Conservation (phyloP, 257 asterid species). For the Avicennia marina region DNA sequence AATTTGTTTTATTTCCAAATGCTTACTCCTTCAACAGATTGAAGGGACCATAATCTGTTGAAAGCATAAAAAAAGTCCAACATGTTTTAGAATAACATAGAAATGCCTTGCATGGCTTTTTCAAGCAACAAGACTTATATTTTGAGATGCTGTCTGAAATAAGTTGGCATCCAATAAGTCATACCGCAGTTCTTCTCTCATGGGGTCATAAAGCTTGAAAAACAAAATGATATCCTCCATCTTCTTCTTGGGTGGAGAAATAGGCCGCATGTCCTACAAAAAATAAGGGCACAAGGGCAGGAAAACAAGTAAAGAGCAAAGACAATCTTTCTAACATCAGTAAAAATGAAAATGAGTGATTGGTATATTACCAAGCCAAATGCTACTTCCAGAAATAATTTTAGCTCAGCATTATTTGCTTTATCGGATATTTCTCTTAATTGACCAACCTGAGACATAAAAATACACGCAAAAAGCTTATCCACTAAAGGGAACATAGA, state of each 20-base stretch:
- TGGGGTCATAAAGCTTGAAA: conserved; percentile 87
- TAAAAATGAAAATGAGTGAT: conserved; percentile 9
- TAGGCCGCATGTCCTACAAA: conserved; percentile 58
- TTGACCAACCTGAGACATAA: conserved; percentile 66
- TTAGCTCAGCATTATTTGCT: conserved; percentile 76
- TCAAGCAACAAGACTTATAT: neutral
- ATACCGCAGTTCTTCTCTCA: conserved; percentile 88
- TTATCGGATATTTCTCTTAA: conserved; percentile 80
- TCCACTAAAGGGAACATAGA: neutral
- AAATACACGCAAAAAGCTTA: conserved; percentile 6
- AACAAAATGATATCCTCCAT: conserved; percentile 85
- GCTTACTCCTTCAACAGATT: no score
- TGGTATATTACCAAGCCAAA: conserved; percentile 55
- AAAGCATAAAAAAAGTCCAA: no score
- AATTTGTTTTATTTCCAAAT: neutral
- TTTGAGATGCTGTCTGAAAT: no score
- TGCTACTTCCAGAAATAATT: conserved; percentile 79
- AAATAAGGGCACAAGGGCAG: conserved; percentile 2
- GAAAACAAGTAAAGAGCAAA: conserved; percentile 8
- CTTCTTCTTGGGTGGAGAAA: conserved; percentile 68
- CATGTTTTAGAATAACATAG: neutral
- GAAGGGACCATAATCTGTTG: no score
- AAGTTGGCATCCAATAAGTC: neutral
- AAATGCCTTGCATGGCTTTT: neutral
- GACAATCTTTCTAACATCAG: conserved; percentile 13